A percentile compares a stretch with the other conserved stretches of the same genome.
These are phyloP conservation scores for Myochromella boudieri DNA, from an alignment of 768 basidiomycete genomes.

Conservation along the genomic window DNA sequence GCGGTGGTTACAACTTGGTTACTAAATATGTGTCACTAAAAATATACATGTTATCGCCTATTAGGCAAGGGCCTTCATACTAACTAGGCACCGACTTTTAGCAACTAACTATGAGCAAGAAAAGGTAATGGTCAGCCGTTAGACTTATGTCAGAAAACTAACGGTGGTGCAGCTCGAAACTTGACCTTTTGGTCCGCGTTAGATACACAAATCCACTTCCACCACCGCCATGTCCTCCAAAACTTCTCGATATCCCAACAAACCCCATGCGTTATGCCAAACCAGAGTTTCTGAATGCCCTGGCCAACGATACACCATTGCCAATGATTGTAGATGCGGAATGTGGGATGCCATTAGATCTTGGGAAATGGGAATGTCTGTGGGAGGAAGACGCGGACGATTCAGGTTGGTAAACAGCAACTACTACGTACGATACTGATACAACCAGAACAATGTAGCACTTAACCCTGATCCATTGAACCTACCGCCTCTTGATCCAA, in stretches of 20 bases:
- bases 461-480: constrained; percentile 69
- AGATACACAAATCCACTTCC: constrained; percentile 95
- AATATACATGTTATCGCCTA: constrained; percentile 1
- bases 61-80: neutral
- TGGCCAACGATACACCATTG: constrained; percentile 78
- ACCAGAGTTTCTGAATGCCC: constrained; percentile 78
- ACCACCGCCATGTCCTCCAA: constrained; percentile 95
- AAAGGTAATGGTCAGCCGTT: constrained; percentile 16
- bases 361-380: constrained; percentile 78
- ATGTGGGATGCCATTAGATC: constrained; percentile 93
- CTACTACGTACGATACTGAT: neutral
- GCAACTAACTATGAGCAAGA: constrained; percentile 30
- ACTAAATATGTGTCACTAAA: neutral
- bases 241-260: constrained; percentile 90
- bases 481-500: constrained; percentile 64
- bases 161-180: constrained; percentile 47
- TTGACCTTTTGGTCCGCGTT: constrained; percentile 90
- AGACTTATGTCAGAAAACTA: constrained; percentile 3
- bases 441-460: constrained; percentile 14
- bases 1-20: neutral
- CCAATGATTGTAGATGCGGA: constrained; percentile 98
- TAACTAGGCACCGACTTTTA: too few relatives aligned
- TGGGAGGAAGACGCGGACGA: constrained; percentile 82
- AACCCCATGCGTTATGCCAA: constrained; percentile 84
- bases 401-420: constrained; percentile 42